Conservation (phyloP, 768 basidiomycete species). For the Botryobasidium botryosum region DNA sequence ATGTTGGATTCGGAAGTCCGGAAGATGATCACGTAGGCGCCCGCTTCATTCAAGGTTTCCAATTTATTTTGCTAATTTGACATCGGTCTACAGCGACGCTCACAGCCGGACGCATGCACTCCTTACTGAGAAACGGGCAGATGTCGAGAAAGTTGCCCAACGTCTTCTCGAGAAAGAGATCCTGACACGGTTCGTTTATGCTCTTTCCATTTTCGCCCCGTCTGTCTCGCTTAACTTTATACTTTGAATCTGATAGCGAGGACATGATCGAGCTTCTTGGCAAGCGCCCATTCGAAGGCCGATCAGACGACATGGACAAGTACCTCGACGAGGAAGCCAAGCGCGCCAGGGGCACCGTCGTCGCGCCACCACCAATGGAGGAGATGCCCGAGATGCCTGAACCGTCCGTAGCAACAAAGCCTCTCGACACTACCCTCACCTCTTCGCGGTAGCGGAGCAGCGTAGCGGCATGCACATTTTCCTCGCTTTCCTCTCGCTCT, state of each 20-base stretch:
- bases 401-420: not conserved
- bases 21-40: constrained; percentile 73
- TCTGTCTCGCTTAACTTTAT: constrained; percentile 8
- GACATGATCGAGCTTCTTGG: constrained; percentile 76
- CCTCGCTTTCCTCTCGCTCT: too few species aligned
- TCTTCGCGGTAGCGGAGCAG: too few species aligned
- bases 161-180: constrained; percentile 89
- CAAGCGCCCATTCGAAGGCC: constrained; percentile 61
- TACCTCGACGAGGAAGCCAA: constrained; percentile 57
- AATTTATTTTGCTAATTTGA: not conserved
- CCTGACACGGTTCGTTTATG: constrained; percentile 58
- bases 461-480: too few species aligned
- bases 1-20: constrained; percentile 82
- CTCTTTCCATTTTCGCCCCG: not conserved
- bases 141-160: constrained; percentile 89
- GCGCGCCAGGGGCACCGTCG: not conserved
- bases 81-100: constrained; percentile 32
- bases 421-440: too few species aligned
- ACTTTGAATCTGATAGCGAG: too few species aligned
- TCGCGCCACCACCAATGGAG: constrained; percentile 10
- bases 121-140: constrained; percentile 60
- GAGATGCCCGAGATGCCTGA: constrained; percentile 6
- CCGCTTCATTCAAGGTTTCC: not conserved
- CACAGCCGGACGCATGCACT: constrained; percentile 72
- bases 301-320: constrained; percentile 87